phyloP scores from a whole-genome alignment of 169 alveolate species.

The Plasmodium gonderi region DNA sequence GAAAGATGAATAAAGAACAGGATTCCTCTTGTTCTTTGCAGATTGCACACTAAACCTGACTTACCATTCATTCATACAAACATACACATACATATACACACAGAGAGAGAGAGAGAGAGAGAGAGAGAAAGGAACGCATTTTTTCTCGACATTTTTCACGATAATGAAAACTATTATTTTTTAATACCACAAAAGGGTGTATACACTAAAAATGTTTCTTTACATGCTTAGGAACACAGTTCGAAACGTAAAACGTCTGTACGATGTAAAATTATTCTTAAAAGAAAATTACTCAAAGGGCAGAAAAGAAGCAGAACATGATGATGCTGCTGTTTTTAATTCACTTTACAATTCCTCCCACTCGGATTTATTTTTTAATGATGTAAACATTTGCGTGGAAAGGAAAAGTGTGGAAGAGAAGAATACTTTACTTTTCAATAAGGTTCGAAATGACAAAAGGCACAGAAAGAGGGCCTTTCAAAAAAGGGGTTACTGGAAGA shows the following conservation, averaged over 20 bases:
- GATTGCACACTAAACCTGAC: too few relatives aligned
- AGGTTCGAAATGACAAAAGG: slow-evolving; percentile 53
- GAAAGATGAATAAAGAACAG: too few relatives aligned
- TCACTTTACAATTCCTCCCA: not conserved
- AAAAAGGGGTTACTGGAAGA: slow-evolving; percentile 74
- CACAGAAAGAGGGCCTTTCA: slow-evolving; percentile 67
- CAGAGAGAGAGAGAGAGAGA: too few relatives aligned
- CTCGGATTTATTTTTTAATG: slow-evolving; percentile 38
- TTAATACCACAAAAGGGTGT: too few relatives aligned
- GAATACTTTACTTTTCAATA: slow-evolving; percentile 33
- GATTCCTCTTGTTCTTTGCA: too few relatives aligned
- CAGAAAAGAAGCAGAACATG: not conserved
- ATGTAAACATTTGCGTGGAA: slow-evolving; percentile 14
- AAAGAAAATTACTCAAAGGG: not conserved
- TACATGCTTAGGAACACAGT: slow-evolving; percentile 23
- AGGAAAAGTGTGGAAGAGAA: slow-evolving; percentile 1
- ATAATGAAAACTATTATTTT: too few relatives aligned
- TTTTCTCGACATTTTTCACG: too few relatives aligned
- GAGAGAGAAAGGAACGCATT: too few relatives aligned
- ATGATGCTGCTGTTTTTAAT: not conserved
- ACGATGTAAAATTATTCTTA: slow-evolving; percentile 38
- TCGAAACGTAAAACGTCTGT: not conserved
- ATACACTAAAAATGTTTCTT: slow-evolving; percentile 50
- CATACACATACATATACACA: too few relatives aligned
- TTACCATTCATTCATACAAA: too few relatives aligned